Evolutionary conservation across 352 stramenopile genomes (phyloP), one percentile per base, ranked within the genome.

Genomic region (Phytophthora vignae): DNA sequence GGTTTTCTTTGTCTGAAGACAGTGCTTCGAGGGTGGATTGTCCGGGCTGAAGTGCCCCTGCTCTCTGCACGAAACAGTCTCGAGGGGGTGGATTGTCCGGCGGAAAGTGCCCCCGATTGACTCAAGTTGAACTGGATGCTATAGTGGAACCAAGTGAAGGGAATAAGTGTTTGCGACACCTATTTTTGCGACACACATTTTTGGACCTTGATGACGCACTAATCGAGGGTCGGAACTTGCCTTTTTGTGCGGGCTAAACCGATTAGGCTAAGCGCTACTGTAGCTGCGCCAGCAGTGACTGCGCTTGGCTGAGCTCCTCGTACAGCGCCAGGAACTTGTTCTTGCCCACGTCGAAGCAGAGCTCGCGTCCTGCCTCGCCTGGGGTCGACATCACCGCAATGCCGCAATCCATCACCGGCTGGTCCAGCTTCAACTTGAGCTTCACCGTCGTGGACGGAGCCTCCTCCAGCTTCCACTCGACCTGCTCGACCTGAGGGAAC

Each of bases 321-420:
- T 73, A 77, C 48, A 85, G 50, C 31, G 60, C 76, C 36, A 82
- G 44, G 58, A 83, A 79, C 61, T 82, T 82, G 53, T 57, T 48
- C 58, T 71, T 58, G 46, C 40, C 66, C 58, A 82, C 60, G 11
- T 59, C n/a, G 15, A 83, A 61, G 12, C 19, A 46, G 21, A 83
- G 64, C 11, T 67, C 64, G 25, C 61, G 36, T 25, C 36, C 66
- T 46, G 52, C 15, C 15, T 25, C 29, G 14, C 9, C 33, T 40
- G 38, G 19, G 10, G 52, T 25, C 10, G 22, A 17, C 15, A 60
- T 33, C 25, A 60, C 29, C 12, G 21, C 29, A 38, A 59, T n/a
- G 22, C 65, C 55, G 64, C 74, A 84, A 44, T 76, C 64, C 33
- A 73, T 33, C 15, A 36, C 64, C 19, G 71, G 60, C 38, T 78